Conservation (phyloP, 2,329 filamentous ascomycete genomes). For the Keithomyces neogunnii region DNA sequence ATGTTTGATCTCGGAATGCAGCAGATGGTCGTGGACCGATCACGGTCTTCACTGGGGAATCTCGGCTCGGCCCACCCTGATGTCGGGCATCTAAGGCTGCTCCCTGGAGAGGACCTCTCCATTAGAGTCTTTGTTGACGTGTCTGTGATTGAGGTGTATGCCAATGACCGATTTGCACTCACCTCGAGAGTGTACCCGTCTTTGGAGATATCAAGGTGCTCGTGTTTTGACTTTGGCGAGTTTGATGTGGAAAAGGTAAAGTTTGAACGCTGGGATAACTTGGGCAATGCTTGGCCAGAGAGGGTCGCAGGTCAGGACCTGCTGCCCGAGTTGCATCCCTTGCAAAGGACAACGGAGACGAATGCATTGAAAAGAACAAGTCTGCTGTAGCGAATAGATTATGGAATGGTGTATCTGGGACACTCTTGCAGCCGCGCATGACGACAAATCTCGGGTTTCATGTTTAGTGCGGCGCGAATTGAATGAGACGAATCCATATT, state of each 20-base stretch:
- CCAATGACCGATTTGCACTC: slow-evolving; percentile 14
- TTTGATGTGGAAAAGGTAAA: slow-evolving; percentile 1
- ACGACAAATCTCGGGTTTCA: too few relatives aligned
- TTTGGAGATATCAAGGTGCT: slow-evolving; percentile 4
- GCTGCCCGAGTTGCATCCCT: slow-evolving; percentile 2
- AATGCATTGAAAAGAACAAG: background rate
- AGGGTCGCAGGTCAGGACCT: slow-evolving; percentile 1
- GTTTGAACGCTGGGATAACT: slow-evolving; percentile 3
- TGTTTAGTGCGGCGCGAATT: too few relatives aligned
- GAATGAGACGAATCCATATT: too few relatives aligned
- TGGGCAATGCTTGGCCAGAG: slow-evolving; percentile 6
- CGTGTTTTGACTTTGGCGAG: slow-evolving; percentile 3
- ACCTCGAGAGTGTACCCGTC: slow-evolving; percentile 14
- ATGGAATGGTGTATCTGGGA: too few relatives aligned
- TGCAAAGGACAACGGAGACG: background rate
- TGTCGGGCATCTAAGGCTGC: slow-evolving; percentile 1
- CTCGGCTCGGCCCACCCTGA: slow-evolving; percentile 4
- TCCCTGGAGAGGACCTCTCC: slow-evolving; percentile 12
- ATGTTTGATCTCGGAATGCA: slow-evolving; percentile 10
- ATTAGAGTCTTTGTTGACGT: slow-evolving; percentile 13
- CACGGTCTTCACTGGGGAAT: slow-evolving; percentile 9
- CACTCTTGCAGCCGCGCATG: too few relatives aligned
- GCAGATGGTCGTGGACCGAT: slow-evolving; percentile 11
- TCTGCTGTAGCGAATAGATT: background rate
- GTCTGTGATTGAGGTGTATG: slow-evolving; percentile 14